phyloP scores from a whole-genome alignment of 2,329 filamentous ascomycete species.

The Ophiostoma ulmi region DNA sequence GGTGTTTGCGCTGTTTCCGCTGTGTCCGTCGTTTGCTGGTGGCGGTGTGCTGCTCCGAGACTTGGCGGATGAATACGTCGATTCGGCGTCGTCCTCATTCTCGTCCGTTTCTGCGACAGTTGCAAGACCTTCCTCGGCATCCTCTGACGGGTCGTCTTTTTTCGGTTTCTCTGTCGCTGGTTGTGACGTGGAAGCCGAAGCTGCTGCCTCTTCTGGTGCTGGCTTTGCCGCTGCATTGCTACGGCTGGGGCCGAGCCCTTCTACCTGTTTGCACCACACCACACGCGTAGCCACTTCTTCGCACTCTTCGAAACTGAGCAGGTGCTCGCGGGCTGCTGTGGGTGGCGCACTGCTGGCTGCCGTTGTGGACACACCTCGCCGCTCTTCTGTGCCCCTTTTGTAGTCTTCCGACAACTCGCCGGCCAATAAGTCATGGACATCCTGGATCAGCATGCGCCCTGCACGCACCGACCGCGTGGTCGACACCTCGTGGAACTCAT shows the following conservation, averaged over 20 bases:
- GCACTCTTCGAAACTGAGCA: conserved; percentile 68
- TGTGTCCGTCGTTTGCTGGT: conserved; percentile 24
- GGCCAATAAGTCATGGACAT: conserved; percentile 61
- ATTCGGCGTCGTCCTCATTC: conserved; percentile 29
- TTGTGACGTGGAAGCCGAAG: not conserved
- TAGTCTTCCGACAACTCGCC: conserved; percentile 30
- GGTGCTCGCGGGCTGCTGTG: conserved; percentile 15
- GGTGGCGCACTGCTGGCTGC: not conserved
- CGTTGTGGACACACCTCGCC: conserved; percentile 21
- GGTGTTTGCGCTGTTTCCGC: not conserved
- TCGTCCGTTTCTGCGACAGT: conserved; percentile 58
- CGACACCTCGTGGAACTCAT: conserved; percentile 80
- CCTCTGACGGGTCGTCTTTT: conserved; percentile 27
- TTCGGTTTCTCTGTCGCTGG: not conserved
- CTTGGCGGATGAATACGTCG: conserved; percentile 9
- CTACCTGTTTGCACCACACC: conserved; percentile 63
- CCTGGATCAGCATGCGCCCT: conserved; percentile 64
- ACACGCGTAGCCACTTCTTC: conserved; percentile 73
- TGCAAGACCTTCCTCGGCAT: conserved; percentile 35
- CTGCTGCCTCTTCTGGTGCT: not conserved
- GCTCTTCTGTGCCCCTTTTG: conserved; percentile 25
- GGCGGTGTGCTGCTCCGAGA: conserved; percentile 31
- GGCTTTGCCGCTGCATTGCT: conserved; percentile 25
- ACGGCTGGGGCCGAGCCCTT: conserved; percentile 25
- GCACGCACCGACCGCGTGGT: conserved; percentile 67